Percentiles rank a stretch among this genome's conserved stretches.
Evolutionary conservation across 2,329 filamentous ascomycete genomes (phyloP).

Genomic region (Ophiostoma piceae): DNA sequence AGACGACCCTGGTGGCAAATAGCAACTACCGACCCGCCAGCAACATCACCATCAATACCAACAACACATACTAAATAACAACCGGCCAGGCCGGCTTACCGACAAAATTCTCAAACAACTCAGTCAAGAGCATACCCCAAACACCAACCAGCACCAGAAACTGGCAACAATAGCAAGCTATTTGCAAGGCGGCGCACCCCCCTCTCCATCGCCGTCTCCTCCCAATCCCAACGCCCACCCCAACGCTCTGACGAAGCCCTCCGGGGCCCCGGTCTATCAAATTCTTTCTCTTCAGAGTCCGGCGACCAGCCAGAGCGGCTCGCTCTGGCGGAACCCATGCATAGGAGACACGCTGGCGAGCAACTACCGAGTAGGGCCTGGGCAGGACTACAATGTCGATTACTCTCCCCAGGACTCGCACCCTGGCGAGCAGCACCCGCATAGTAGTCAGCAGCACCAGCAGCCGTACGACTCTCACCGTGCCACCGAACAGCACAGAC

Average conservation of each 20-base stretch:
- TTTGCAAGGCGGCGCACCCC: conserved; percentile 10
- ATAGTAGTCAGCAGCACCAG: conserved; percentile 42
- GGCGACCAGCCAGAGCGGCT: conserved; percentile 67
- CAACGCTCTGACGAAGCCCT: conserved; percentile 38
- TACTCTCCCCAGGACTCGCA: conserved; percentile 65
- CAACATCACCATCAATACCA: not conserved
- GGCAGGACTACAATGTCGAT: conserved; percentile 61
- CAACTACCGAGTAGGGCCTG: conserved; percentile 64
- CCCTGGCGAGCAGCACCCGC: conserved; percentile 53
- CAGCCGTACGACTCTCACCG: conserved; percentile 53
- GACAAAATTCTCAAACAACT: conserved; percentile 10
- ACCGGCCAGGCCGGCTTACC: conserved; percentile 10
- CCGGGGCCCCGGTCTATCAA: conserved; percentile 49
- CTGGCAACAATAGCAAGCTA: conserved; percentile 13
- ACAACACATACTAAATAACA: not conserved
- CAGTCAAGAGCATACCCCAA: conserved; percentile 2
- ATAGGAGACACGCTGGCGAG: conserved; percentile 66
- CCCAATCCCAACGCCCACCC: not conserved
- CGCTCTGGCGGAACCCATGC: conserved; percentile 73
- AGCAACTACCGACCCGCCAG: not conserved
- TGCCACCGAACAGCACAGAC: conserved; percentile 16
- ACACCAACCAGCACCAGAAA: conserved; percentile 2
- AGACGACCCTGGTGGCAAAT: not conserved
- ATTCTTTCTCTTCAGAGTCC: conserved; percentile 58
- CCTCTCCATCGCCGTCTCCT: conserved; percentile 13